Conservation (phyloP, 2,329 filamentous ascomycete species). For the Thelonectria blattea region DNA sequence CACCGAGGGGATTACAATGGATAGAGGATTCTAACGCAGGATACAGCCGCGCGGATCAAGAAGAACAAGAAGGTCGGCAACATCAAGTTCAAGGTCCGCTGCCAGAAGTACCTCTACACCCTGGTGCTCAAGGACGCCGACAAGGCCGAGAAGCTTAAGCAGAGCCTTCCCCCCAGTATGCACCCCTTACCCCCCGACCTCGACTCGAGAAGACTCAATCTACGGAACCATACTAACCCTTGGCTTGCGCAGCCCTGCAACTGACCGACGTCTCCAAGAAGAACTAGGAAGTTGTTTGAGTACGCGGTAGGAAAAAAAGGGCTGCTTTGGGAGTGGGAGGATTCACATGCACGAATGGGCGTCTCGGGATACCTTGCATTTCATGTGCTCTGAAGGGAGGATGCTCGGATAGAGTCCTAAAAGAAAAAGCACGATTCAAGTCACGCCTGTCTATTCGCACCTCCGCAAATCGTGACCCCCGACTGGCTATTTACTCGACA, state of each 20-base stretch:
- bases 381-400: conserved; percentile 50
- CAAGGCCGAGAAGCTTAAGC: conserved; percentile 99
- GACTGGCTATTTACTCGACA: conserved; percentile 32
- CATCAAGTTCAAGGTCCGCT: conserved; percentile 99
- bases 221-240: conserved; percentile 7
- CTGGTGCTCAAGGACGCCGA: conserved; percentile 97
- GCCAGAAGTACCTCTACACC: conserved; percentile 95
- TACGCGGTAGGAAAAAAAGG: conserved; percentile 34
- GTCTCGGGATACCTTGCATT: conserved; percentile 63
- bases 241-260: conserved; percentile 51
- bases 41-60: conserved; percentile 86
- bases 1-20: conserved; percentile 22
- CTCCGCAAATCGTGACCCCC: conserved; percentile 19
- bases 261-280: conserved; percentile 65
- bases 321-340: conserved; percentile 40
- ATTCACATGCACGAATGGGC: conserved; percentile 55
- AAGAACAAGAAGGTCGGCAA: conserved; percentile 88
- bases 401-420: conserved; percentile 47
- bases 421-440: conserved; percentile 44
- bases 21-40: conserved; percentile 39
- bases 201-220: not conserved
- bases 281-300: conserved; percentile 43
- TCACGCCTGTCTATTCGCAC: conserved; percentile 23
- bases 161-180: conserved; percentile 96
- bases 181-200: conserved; percentile 32